Conservation (phyloP, 192 early-diverging fungal species). For the Podila epigama region DNA sequence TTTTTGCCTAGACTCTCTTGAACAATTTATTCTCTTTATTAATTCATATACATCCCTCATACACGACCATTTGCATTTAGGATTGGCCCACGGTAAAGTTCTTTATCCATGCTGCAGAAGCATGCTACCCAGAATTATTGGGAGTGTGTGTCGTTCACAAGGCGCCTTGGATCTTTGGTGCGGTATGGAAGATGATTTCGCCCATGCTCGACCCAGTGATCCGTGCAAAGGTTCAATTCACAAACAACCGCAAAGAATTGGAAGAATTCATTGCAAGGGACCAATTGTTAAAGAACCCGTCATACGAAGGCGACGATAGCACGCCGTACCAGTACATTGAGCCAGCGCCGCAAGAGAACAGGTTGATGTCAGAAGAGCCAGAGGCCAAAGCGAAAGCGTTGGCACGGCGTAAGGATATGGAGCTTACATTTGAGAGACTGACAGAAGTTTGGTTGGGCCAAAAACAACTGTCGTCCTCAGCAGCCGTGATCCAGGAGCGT, state of each 20-base stretch:
- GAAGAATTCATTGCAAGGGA: slow-evolving; percentile 61
- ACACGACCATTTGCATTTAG: slow-evolving; percentile 5
- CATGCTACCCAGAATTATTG: slow-evolving; percentile 87
- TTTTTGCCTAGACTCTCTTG: neutral
- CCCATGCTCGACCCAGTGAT: slow-evolving; percentile 90
- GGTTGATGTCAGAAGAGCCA: slow-evolving; percentile 9
- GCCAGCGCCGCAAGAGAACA: slow-evolving; percentile 12
- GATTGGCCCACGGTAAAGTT: slow-evolving; percentile 81
- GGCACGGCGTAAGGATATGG: slow-evolving; percentile 26
- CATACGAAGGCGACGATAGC: slow-evolving; percentile 26
- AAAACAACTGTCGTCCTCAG: slow-evolving; percentile 35
- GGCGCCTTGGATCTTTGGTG: slow-evolving; percentile 86
- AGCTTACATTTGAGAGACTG: slow-evolving; percentile 39
- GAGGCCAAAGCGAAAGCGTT: slow-evolving; percentile 28
- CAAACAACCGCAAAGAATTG: slow-evolving; percentile 63
- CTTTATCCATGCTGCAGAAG: slow-evolving; percentile 76
- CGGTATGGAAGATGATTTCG: slow-evolving; percentile 79
- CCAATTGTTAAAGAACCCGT: slow-evolving; percentile 26
- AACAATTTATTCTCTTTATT: neutral
- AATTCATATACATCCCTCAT: neutral
- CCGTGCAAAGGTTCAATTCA: slow-evolving; percentile 83
- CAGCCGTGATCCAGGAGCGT: slow-evolving; percentile 39
- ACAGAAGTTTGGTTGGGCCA: slow-evolving; percentile 48
- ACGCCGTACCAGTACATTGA: slow-evolving; percentile 19
- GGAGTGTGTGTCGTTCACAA: slow-evolving; percentile 82